phyloP scores from a whole-genome alignment of 257 asterid genomes.

The Verbena officinalis region DNA sequence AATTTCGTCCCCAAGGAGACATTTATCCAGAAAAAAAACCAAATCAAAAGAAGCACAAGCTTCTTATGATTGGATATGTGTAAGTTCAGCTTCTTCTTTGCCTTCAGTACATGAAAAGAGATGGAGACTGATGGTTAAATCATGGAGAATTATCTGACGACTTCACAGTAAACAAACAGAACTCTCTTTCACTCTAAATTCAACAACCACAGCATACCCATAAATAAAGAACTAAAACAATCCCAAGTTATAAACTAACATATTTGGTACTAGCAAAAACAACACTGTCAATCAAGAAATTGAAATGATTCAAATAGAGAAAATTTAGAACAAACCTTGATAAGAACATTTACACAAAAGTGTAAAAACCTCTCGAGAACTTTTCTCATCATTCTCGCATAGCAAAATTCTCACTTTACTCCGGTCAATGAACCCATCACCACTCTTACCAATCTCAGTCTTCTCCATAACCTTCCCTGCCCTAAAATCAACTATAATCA shows the following conservation, averaged over 20 bases:
- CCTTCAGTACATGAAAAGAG: constrained; percentile 15
- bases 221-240: neutral
- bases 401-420: constrained; percentile 79
- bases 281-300: neutral
- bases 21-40: neutral
- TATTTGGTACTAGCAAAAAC: neutral
- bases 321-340: constrained; percentile 51
- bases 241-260: neutral
- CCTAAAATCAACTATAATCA: neutral
- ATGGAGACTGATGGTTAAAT: neutral
- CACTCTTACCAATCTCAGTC: constrained; percentile 51
- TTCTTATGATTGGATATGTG: neutral
- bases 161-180: neutral
- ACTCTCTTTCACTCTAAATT: neutral
- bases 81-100: constrained; percentile 1
- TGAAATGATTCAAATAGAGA: neutral
- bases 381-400: constrained; percentile 71
- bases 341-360: constrained; percentile 81
- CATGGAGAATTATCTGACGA: neutral
- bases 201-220: neutral
- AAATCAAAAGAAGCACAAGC: constrained; percentile 5
- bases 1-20: neutral
- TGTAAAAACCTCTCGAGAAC: constrained; percentile 61
- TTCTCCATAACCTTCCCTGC: constrained; percentile 43
- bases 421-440: constrained; percentile 82